A percentile compares a stretch with the other conserved stretches of the same genome.
phyloP scores from a whole-genome alignment of 169 alveolate species.

The Condylostoma magnum region DNA sequence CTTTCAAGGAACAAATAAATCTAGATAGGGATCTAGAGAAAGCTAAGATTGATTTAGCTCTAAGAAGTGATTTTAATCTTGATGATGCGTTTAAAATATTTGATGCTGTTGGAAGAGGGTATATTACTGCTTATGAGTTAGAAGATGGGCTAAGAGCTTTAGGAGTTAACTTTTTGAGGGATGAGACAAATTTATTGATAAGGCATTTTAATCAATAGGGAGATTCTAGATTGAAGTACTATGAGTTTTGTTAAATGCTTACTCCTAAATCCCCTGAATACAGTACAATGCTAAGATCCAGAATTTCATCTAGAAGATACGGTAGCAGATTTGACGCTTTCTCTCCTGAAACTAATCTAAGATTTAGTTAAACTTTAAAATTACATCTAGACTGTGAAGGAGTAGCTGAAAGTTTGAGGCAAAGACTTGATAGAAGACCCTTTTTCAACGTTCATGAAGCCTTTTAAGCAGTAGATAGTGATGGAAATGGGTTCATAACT shows the following conservation, averaged over 20 bases:
- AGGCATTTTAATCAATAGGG: neutral
- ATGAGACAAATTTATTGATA: neutral
- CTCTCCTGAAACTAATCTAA: neutral
- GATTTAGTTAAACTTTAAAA: neutral
- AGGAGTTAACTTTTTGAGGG: neutral
- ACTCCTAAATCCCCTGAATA: conserved; percentile 13
- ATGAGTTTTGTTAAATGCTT: conserved; percentile 3
- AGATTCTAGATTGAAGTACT: neutral
- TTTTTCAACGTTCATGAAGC: conserved; percentile 28
- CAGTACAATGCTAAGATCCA: neutral
- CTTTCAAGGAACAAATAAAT: neutral
- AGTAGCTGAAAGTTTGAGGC: conserved; percentile 26
- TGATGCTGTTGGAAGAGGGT: neutral
- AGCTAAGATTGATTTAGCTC: neutral
- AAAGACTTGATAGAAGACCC: conserved; percentile 19
- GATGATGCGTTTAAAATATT: neutral
- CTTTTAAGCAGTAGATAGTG: conserved; percentile 10
- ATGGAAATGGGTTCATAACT: conserved; percentile 14
- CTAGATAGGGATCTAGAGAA: neutral
- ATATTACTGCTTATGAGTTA: neutral
- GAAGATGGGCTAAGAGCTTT: neutral
- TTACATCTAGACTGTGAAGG: conserved; percentile 2
- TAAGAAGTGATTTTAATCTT: neutral
- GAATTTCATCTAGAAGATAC: neutral
- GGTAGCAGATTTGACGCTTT: neutral